Percentiles rank a stretch among this genome's conserved stretches.
Conservation (phyloP, 495 filamentous ascomycete species). For the Pyrenula massariospora region DNA sequence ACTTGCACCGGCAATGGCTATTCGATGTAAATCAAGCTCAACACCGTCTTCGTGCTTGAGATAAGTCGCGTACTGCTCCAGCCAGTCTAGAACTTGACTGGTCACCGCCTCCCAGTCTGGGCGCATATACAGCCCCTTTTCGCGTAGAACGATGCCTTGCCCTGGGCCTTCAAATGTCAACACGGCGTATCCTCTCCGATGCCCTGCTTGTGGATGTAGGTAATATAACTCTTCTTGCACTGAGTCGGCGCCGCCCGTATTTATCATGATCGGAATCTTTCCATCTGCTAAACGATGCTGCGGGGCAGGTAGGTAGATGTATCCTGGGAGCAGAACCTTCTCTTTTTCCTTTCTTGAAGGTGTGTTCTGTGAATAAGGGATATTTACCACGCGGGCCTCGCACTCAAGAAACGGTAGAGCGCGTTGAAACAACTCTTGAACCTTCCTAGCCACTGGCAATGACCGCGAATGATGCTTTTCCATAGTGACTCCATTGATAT, state of each 20-base stretch:
- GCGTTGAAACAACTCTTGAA: too few relatives aligned
- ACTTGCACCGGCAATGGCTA: constrained; percentile 28
- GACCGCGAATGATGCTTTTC: too few relatives aligned
- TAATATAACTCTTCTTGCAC: constrained; percentile 36
- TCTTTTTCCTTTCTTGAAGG: too few relatives aligned
- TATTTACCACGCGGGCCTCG: too few relatives aligned
- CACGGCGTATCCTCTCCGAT: constrained; percentile 33
- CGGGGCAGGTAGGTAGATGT: constrained; percentile 28
- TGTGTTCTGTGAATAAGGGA: too few relatives aligned
- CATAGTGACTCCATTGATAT: background rate
- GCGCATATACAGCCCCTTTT: constrained; percentile 17
- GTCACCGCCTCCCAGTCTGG: constrained; percentile 22
- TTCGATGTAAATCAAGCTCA: constrained; percentile 24
- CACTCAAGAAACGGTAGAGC: too few relatives aligned
- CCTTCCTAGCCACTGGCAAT: too few relatives aligned
- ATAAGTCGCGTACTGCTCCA: constrained; percentile 7
- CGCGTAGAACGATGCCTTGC: constrained; percentile 27
- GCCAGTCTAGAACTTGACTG: constrained; percentile 18
- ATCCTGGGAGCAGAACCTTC: too few relatives aligned
- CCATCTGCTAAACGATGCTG: constrained; percentile 7
- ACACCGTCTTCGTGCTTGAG: too few relatives aligned
- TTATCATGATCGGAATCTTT: constrained; percentile 29
- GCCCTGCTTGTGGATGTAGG: constrained; percentile 7
- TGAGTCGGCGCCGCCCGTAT: constrained; percentile 27
- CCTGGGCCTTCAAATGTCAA: constrained; percentile 38